phyloP scores from a whole-genome alignment of 495 filamentous ascomycete species.

The Lasiosphaeria ovina region DNA sequence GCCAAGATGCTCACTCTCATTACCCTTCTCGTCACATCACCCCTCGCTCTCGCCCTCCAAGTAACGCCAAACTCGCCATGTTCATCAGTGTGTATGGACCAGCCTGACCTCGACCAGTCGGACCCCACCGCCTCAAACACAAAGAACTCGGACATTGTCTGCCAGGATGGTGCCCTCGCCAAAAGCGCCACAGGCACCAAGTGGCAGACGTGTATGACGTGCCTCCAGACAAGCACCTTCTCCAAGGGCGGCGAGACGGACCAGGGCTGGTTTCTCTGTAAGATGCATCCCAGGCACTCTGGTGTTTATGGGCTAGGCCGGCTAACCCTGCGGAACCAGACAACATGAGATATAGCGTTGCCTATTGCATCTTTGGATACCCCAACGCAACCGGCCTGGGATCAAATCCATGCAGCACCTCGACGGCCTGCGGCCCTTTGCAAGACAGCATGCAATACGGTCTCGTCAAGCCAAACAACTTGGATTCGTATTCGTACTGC shows the following conservation, averaged over 20 bases:
- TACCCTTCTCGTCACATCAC: conserved; percentile 26
- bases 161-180: conserved; percentile 40
- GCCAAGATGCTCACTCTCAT: conserved; percentile 14
- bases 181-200: conserved; percentile 37
- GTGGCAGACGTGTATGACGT: conserved; percentile 50
- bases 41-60: conserved; percentile 37
- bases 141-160: conserved; percentile 43
- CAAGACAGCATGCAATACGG: conserved; percentile 30
- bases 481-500: conserved; percentile 41
- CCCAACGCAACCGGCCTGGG: conserved; percentile 41
- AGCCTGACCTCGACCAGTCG: conserved; percentile 35
- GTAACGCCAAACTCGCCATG: conserved; percentile 54
- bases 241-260: conserved; percentile 45
- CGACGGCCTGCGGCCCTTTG: conserved; percentile 40
- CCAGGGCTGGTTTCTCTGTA: conserved; percentile 53
- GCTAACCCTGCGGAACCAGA: conserved; percentile 32
- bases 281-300: conserved; percentile 16
- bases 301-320: not conserved
- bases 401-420: conserved; percentile 42
- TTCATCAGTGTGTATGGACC: conserved; percentile 44
- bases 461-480: conserved; percentile 29
- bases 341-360: conserved; percentile 45
- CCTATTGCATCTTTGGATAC: conserved; percentile 46
- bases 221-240: conserved; percentile 50
- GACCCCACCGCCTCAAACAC: conserved; percentile 47